Base-by-base conservation (phyloP, 1,139 yeast genomes). In the Yamadazyma jaroonii region DNA sequence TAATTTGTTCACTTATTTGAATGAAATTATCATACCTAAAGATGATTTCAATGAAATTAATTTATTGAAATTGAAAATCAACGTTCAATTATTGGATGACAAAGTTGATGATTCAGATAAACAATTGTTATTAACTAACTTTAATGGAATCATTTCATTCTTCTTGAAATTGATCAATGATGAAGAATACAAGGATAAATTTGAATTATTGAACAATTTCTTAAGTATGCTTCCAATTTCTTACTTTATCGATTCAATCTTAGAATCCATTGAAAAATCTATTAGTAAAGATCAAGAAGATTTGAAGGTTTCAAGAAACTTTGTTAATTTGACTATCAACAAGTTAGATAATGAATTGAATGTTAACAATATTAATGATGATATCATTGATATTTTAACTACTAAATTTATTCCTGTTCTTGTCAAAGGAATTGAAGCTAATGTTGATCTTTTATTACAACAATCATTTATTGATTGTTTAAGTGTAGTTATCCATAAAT, bases 221-320 rank as follows among this genome's bases (percentile, higher is more conserved):
- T 64, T 90, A 46, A 79, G 79, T 42, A 67, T 88, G 44, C 67
- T 90, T 40, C 97, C 97, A 22, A 75, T 89, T 48, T 73, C 72
- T 41, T 75, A 79, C 48, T 89, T 87, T 54, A 81, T 85, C 28
- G 68, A 72, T 22, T 79, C 95, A 2, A 72, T 84, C 23, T 57
- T 76, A n/a, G 20, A 17, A 17, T 17, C 20, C 20, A 17, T 17
- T 6, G 6, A n/a, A n/a, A 74, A 73, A 20, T 68, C 85, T 9
- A 64, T 82, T 41, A 72, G 72, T 28, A 64, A 77, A 25, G 68
- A 69, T 31, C 67, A 69, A 39, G 47, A 59, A 6, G 72, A 64
- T 43, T 56, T 65, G 31, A 64, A 58, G 40, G 60, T 76, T 33
- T 73, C 75, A 27, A 67, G 67, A 42, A 81, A 80, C 49, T 64